Conservation (phyloP, 1,139 yeast genomes). For the Saccharomyces hybrid region DNA sequence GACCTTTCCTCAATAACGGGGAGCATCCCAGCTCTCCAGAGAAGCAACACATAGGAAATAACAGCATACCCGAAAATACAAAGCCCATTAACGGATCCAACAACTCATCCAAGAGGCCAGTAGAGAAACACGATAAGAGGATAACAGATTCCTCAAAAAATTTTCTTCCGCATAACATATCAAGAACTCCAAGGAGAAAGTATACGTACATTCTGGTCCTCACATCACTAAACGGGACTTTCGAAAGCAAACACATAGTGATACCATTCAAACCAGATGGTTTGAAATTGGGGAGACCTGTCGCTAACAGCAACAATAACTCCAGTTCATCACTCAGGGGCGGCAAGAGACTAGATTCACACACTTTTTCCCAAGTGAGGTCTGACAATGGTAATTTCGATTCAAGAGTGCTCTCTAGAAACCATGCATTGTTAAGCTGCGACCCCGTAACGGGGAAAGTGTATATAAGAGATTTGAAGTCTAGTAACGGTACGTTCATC, state of each 20-base stretch:
- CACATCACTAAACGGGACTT: conserved; percentile 71
- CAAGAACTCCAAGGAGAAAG: conserved; percentile 20
- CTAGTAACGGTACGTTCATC: conserved; percentile 92
- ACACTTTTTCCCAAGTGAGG: conserved; percentile 26
- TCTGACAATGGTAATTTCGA: conserved; percentile 88
- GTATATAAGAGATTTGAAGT: conserved; percentile 74
- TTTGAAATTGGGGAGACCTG: conserved; percentile 79
- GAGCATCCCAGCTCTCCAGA: too few species aligned
- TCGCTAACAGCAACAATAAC: conserved; percentile 40
- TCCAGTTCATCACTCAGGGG: conserved; percentile 8
- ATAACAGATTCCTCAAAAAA: too few species aligned
- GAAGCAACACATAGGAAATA: too few species aligned
- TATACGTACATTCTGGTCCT: conserved; percentile 50
- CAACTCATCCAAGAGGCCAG: too few species aligned
- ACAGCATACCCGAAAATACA: too few species aligned
- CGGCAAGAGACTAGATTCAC: conserved; percentile 37
- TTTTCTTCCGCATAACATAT: not conserved
- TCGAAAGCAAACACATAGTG: conserved; percentile 67
- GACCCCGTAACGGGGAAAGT: conserved; percentile 56
- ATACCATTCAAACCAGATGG: conserved; percentile 82
- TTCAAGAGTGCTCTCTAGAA: conserved; percentile 81
- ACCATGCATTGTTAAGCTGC: conserved; percentile 84
- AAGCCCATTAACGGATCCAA: too few species aligned
- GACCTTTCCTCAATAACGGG: too few species aligned
- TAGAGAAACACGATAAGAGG: too few species aligned